Conservation (phyloP, 2,329 filamentous ascomycete genomes). For the Paraconiothyrium brasiliense region DNA sequence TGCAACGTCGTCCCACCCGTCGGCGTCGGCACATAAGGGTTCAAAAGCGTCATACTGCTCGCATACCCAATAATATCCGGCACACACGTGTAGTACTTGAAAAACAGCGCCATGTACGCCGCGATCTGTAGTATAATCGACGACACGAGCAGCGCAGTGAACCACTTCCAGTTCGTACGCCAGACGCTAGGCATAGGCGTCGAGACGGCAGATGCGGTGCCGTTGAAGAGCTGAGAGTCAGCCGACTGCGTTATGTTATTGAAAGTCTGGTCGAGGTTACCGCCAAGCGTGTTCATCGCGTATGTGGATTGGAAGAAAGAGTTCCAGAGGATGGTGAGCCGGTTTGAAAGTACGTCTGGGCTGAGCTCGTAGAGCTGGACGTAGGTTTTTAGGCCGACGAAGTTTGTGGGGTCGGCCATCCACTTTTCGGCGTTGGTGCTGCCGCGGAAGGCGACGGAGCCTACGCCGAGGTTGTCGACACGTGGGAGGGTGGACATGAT, state of each 20-base stretch:
- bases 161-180: constrained; percentile 38
- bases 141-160: constrained; percentile 32
- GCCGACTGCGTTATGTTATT: constrained; percentile 26
- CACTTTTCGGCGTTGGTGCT: constrained; percentile 39
- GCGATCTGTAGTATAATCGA: constrained; percentile 36
- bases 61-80: constrained; percentile 41
- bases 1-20: constrained; percentile 38
- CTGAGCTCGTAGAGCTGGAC: constrained; percentile 33
- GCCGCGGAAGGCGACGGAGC: constrained; percentile 19
- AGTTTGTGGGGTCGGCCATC: constrained; percentile 31
- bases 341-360: constrained; percentile 27
- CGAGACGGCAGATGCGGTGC: constrained; percentile 16
- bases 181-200: constrained; percentile 25
- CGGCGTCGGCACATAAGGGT: constrained; percentile 36
- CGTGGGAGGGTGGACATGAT: constrained; percentile 24
- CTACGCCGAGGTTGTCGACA: constrained; percentile 30
- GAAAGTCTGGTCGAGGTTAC: constrained; percentile 26
- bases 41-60: constrained; percentile 34
- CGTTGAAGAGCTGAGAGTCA: constrained; percentile 25
- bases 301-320: constrained; percentile 42
- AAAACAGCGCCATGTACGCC: constrained; percentile 34
- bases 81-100: constrained; percentile 41
- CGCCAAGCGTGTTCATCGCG: constrained; percentile 31
- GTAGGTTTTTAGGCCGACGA: constrained; percentile 30
- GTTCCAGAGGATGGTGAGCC: constrained; percentile 38